Evolutionary conservation across 495 filamentous ascomycete species (phyloP), one percentile per base, ranked within the genome.

Genomic region (Neurospora sp.): DNA sequence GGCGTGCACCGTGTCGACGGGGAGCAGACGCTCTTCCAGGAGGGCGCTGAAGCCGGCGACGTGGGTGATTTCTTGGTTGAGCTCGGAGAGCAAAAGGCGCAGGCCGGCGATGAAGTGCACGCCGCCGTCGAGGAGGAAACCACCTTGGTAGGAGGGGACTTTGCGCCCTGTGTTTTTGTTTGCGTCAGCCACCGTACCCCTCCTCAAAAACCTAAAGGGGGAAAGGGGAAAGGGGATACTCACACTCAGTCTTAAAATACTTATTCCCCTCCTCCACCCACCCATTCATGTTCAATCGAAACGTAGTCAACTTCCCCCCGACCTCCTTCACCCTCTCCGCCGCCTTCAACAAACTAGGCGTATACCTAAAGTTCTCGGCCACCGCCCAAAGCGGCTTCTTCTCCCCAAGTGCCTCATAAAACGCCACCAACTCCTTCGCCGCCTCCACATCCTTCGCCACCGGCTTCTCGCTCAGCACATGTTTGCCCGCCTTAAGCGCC

Each of bases 391-490:
- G 78, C 73, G 87, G 86, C 73, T 62, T 75, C 16, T 18, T 69
- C 0, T 10, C 72, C 1, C 40, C 16, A 31, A 85, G 82, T 5
- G 80, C 76, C 46, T 84, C 76, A 74, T 92, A 92, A 85, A 87
- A 92, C 4, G 80, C 39, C n/a, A 93, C 75, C 71, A 95, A 82
- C 48, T 86, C 81, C 72, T 83, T 81, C 7, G 90, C 93, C 0
- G 83, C 83, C 1, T 82, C 82, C 23, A 93, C 75, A 76, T 93
- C 88, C 73, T 85, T 85, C 1, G 92, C 92, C 31, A 96, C 88
- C 18, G 93, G 93, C 79, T 96, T 96, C 82, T 96, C 93, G 18
- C 84, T 90, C 0, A 95, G 82, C 3, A 95, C 93, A 79, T 94
- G 92, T 78, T 96, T 96, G 20, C 91, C 89, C 1, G 92, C 91